Percentiles rank a stretch among this genome's conserved stretches.
These are phyloP conservation scores for Sclerotinia borealis DNA, from an alignment of 2,329 filamentous ascomycete species.

Conservation along the genomic window DNA sequence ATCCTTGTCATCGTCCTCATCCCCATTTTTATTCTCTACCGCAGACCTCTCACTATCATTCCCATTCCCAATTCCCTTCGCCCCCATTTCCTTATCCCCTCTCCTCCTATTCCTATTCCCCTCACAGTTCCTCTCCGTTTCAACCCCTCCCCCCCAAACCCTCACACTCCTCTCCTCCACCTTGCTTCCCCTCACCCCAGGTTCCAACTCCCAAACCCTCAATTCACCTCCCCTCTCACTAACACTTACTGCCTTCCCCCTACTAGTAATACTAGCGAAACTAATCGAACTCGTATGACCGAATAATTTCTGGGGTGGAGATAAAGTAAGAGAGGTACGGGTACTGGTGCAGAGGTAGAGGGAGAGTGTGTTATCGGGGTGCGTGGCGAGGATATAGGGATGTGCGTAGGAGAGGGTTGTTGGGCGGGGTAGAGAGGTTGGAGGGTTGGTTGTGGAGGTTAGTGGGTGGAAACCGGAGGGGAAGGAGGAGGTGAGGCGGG, in stretches of 20 bases:
- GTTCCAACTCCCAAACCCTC: conserved; percentile 10
- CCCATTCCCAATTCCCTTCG: conserved; percentile 34
- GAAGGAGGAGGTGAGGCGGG: neutral
- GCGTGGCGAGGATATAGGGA: conserved; percentile 63
- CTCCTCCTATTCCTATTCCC: conserved; percentile 37
- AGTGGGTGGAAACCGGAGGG: neutral
- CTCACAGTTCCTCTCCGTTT: too few relatives aligned
- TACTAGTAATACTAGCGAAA: conserved; percentile 59
- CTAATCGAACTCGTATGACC: conserved; percentile 67
- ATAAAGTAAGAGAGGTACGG: conserved; percentile 47
- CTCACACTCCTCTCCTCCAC: conserved; percentile 19
- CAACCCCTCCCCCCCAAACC: neutral
- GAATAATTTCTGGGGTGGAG: conserved; percentile 58
- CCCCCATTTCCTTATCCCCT: conserved; percentile 39
- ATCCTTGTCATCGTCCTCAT: neutral
- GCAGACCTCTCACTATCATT: conserved; percentile 4
- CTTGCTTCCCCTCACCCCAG: conserved; percentile 32
- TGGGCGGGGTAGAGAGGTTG: conserved; percentile 13
- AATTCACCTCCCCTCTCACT: conserved; percentile 20
- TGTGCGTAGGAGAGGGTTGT: conserved; percentile 44
- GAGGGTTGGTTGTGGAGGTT: neutral
- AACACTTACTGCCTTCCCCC: conserved; percentile 61
- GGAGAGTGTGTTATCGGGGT: conserved; percentile 66
- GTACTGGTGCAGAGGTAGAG: conserved; percentile 63
- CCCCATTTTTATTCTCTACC: neutral